Evolutionary conservation across 768 basidiomycete species (phyloP), one percentile per base, ranked within the genome.

Genomic region (Lepiota brunneoincarnata): DNA sequence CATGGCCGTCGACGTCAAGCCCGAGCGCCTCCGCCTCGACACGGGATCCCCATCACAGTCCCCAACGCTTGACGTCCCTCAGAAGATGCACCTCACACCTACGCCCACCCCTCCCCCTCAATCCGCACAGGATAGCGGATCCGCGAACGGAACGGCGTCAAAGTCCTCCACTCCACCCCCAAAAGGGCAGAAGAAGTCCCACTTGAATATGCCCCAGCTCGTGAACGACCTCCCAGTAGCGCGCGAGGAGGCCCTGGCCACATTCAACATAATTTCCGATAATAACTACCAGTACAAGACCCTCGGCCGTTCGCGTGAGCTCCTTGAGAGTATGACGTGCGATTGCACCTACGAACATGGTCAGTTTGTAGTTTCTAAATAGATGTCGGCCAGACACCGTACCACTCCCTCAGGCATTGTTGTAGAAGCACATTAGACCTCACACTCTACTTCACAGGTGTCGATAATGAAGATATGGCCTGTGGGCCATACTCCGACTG

Each of bases 291-390:
- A 96, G 75, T 86, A 86, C 71, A 86, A 84, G 67, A 79, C 85
- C 26, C 73, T 98, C 51, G 96, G 96, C n/a, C 81, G 83, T 62
- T 91, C 90, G 49, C 84, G 88, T 64, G 92, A 96, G 72, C 79
- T 86, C 50, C 80, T 89, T 64, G 97, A 98, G 75, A 89, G 91
- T 70, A 92, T 94, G 88, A 83, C 86, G 20, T 99, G 97, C 75
- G 97, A 99, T 67, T 99, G 97, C 72, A 73, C 72, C 55, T 96
- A 83, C 69, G 83, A 88, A 55, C 80, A 79, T 67, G 86, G 93
- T 96, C 68, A 77, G 91, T 87, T 62, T 65, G 57, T 63, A 64
- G 50, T 38, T 40, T 38, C 56, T 49, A 17, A 43, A 7, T 26
- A 47, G 51, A 28, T 28, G 26, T 28, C 26, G 4, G 7, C 26